phyloP scores from a whole-genome alignment of 352 stramenopile genomes.

The Phytopythium aichiense region DNA sequence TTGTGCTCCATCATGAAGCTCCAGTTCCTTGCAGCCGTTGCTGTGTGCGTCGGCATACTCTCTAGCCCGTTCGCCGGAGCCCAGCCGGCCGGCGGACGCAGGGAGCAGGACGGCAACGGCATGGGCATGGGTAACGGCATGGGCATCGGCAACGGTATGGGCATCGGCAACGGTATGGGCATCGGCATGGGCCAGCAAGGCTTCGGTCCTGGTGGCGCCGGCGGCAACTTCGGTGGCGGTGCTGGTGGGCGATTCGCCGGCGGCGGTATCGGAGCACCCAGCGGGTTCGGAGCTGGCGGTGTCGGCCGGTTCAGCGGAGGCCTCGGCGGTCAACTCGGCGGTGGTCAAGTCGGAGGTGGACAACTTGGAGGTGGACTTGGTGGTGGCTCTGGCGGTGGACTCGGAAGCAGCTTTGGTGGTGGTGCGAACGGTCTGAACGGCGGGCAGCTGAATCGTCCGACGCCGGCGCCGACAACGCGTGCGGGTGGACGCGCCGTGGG shows the following conservation, averaged over 20 bases:
- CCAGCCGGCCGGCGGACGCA: not conserved
- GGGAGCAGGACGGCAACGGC: not conserved
- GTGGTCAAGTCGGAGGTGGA: not conserved
- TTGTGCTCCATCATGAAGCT: not conserved
- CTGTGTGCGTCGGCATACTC: not conserved
- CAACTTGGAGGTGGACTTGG: not conserved
- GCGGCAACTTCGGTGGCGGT: not conserved
- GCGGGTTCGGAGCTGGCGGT: not conserved
- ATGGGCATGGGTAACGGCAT: not conserved
- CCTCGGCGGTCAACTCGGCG: not conserved
- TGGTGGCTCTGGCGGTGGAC: not conserved
- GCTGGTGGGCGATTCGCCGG: not conserved
- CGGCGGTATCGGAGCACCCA: not conserved
- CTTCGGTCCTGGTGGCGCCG: not conserved
- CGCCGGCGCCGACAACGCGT: not conserved
- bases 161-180: not conserved
- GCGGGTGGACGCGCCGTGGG: not conserved
- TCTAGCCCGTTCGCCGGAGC: not conserved
- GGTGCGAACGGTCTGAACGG: not conserved
- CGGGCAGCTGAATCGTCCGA: not conserved
- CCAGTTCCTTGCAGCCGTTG: not conserved
- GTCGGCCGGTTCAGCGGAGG: not conserved
- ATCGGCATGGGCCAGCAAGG: constrained; percentile 1
- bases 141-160: not conserved
- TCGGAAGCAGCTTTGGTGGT: not conserved